Evolutionary conservation across 2,329 filamentous ascomycete species (phyloP).

Genomic region (Aspergillus neoniger): DNA sequence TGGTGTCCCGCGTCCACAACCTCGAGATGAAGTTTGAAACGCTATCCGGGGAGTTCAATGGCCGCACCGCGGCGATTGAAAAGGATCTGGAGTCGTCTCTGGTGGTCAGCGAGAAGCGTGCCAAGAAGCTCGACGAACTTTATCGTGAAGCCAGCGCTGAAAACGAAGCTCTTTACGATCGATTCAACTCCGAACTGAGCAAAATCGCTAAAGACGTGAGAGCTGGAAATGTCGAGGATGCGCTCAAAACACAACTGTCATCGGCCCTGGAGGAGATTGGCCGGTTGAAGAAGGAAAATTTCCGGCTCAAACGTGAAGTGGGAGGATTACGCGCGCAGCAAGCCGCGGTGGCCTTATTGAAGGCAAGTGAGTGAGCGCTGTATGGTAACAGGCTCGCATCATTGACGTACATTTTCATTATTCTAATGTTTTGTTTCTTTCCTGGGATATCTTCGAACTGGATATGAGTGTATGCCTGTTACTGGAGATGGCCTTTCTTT

Average conservation of each 20-base stretch:
- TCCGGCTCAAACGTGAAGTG: conserved; percentile 77
- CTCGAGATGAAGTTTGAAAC: conserved; percentile 69
- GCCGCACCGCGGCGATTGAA: conserved; percentile 65
- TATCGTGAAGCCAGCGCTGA: conserved; percentile 86
- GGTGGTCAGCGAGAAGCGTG: conserved; percentile 73
- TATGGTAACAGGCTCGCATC: not conserved
- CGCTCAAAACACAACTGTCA: conserved; percentile 69
- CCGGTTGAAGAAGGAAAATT: conserved; percentile 81
- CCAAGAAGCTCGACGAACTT: conserved; percentile 79
- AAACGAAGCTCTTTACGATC: conserved; percentile 89
- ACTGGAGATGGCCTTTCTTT: conserved; percentile 17
- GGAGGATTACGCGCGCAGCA: conserved; percentile 63
- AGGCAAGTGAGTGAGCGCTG: conserved; percentile 30
- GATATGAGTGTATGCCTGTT: conserved; percentile 23
- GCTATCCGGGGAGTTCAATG: conserved; percentile 60
- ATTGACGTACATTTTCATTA: not conserved
- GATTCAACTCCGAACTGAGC: conserved; percentile 86
- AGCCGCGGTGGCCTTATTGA: conserved; percentile 35
- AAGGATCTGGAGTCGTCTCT: conserved; percentile 72
- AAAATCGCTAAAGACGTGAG: conserved; percentile 78
- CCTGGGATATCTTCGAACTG: conserved; percentile 10
- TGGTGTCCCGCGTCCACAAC: conserved; percentile 58
- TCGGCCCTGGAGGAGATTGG: conserved; percentile 76
- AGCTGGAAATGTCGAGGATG: conserved; percentile 75
- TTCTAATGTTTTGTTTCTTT: not conserved